Conservation (phyloP, 2,329 filamentous ascomycete species). For the Aureobasidium sp. region DNA sequence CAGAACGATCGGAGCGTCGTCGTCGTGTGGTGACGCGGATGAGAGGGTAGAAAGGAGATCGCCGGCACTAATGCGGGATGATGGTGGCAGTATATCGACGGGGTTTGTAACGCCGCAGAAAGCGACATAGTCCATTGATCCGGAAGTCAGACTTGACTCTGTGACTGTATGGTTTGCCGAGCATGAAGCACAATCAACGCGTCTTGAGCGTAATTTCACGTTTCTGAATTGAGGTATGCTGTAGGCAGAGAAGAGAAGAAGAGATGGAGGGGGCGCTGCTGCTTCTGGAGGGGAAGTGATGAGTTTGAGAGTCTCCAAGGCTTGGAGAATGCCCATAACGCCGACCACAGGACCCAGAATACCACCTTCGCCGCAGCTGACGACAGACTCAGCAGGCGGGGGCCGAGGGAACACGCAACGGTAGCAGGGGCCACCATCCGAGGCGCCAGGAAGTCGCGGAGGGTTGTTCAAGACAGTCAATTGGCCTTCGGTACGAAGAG, state of each 20-base stretch:
- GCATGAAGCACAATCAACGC: constrained; percentile 70
- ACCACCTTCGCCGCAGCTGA: constrained; percentile 86
- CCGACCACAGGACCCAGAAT: constrained; percentile 90
- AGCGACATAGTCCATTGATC: constrained; percentile 71
- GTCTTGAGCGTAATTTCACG: constrained; percentile 64
- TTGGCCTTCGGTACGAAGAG: constrained; percentile 82
- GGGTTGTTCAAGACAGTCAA: constrained; percentile 83
- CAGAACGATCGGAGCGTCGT: constrained; percentile 39
- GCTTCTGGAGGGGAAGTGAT: constrained; percentile 41
- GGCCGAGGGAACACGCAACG: constrained; percentile 86
- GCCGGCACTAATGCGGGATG: constrained; percentile 33
- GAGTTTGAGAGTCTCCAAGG: constrained; percentile 82
- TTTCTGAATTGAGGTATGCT: constrained; percentile 58
- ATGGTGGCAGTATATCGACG: constrained; percentile 46
- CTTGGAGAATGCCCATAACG: constrained; percentile 86
- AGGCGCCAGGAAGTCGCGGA: constrained; percentile 51
- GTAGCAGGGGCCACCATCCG: constrained; percentile 74
- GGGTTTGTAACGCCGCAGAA: constrained; percentile 67
- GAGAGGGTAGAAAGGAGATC: constrained; percentile 37
- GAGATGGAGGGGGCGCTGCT: constrained; percentile 28
- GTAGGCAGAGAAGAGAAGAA: constrained; percentile 52
- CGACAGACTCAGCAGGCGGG: constrained; percentile 72
- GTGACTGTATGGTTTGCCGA: constrained; percentile 58
- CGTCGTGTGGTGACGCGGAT: neutral
- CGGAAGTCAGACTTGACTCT: constrained; percentile 52